Base-by-base conservation (phyloP, 352 stramenopile genomes). In the Phytophthora sp. region DNA sequence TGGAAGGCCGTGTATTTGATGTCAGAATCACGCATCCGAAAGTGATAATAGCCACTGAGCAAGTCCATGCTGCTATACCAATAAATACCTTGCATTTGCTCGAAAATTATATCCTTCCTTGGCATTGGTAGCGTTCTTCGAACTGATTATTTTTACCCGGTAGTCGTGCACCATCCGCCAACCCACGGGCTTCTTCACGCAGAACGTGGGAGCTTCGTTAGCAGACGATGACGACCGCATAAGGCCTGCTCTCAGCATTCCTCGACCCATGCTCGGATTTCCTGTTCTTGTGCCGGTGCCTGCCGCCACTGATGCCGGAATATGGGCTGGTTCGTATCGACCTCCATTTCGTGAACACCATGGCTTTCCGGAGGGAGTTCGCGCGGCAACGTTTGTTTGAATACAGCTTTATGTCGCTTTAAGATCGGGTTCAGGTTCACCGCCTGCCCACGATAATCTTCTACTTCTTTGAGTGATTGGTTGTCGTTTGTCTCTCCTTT, bases 111-210 rank as follows among this genome's bases (percentile, higher is more conserved):
- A 31, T 78, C 46, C 45, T 78, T 74, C 13, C 65, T n/a, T 1
- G 66, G 60, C 38, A 74, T 61, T 13, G 50, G 61, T 4, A 69
- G 20, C 11, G 26, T 58, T 26, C 51, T 5, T 21, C 45, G 31
- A 31, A 52, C 18, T 63, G 42, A 8, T 57, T 45, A n/a, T 65
- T 63, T 33, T 61, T 23, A 30, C 51, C 7, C 56, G 39, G 16
- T 46, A 71, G 38, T 59, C 69, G 18, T 77, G 65, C 21, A 71
- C 52, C 41, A 77, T 77, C 2, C 64, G 15, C 65, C 69, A 71
- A 8, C 63, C 65, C n/a, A 63, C 55, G 3, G 59, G 38, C 33
- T 77, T 66, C 41, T 66, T 66, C 3, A 76, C 57, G 36, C 62
- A 69, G 39, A 76, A 33, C 9, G 29, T 33, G 29, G 29, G 29